Evolutionary conservation across 2,329 filamentous ascomycete genomes (phyloP).

Genomic region (Colletotrichum sp.): DNA sequence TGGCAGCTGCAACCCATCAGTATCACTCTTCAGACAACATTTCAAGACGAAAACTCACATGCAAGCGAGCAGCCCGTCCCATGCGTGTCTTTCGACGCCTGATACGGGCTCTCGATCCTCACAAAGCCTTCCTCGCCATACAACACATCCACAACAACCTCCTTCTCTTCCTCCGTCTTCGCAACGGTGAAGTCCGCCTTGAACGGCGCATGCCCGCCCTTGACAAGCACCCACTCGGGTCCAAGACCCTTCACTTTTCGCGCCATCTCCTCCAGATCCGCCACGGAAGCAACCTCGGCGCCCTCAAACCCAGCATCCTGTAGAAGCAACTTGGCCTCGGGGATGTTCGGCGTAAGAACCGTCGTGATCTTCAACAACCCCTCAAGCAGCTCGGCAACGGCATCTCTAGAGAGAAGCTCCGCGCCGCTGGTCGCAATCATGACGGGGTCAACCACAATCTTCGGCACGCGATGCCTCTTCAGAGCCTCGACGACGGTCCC

Average conservation of each 20-base stretch:
- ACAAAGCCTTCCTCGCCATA: conserved; percentile 62
- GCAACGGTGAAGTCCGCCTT: conserved; percentile 66
- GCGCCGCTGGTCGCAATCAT: conserved; percentile 90
- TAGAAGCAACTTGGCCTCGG: conserved; percentile 73
- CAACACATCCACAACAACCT: conserved; percentile 79
- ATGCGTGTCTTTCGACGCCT: conserved; percentile 82
- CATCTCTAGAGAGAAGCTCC: conserved; percentile 67
- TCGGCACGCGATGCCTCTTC: conserved; percentile 58
- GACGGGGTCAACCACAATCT: conserved; percentile 76
- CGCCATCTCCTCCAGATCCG: conserved; percentile 73
- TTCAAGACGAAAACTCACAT: conserved; percentile 56
- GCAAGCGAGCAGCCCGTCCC: conserved; percentile 95
- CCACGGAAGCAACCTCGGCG: conserved; percentile 54
- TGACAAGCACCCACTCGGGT: conserved; percentile 81
- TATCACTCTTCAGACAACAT: too few species aligned
- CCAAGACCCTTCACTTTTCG: conserved; percentile 71
- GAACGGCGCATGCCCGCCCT: conserved; percentile 90
- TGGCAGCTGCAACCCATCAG: conserved; percentile 62
- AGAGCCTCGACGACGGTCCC: conserved; percentile 70
- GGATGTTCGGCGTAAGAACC: conserved; percentile 78
- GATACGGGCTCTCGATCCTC: conserved; percentile 73
- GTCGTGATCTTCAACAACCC: conserved; percentile 70
- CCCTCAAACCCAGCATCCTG: conserved; percentile 49
- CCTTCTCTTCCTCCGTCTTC: conserved; percentile 59
- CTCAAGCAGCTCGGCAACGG: conserved; percentile 64